phyloP scores from a whole-genome alignment of 306 rosid species.

The Corylus avellana region DNA sequence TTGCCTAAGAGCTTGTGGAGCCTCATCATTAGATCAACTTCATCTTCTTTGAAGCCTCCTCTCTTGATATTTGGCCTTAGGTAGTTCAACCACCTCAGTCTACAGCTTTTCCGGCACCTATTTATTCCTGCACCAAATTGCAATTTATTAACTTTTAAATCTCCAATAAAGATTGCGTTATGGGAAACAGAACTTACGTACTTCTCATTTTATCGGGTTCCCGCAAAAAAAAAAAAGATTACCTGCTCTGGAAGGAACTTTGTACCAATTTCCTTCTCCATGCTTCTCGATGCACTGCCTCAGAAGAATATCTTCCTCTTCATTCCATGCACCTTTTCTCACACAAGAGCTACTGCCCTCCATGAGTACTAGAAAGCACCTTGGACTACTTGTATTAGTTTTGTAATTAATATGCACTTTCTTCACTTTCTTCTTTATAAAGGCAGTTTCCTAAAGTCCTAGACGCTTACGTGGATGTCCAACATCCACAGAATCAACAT shows the following conservation, averaged over 20 bases:
- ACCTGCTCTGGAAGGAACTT: slow-evolving; percentile 17
- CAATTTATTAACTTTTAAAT: not conserved
- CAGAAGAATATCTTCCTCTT: slow-evolving; percentile 19
- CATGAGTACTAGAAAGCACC: not conserved
- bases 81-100: slow-evolving; percentile 58
- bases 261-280: slow-evolving; percentile 26
- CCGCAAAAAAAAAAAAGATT: not conserved
- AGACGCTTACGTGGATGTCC: too few species aligned
- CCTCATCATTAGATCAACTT: slow-evolving; percentile 43
- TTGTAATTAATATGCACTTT: too few species aligned
- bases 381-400: too few species aligned
- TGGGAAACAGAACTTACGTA: not conserved
- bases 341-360: not conserved
- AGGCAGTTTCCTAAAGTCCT: too few species aligned
- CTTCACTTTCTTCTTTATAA: not conserved
- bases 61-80: slow-evolving; percentile 48
- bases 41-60: slow-evolving; percentile 39
- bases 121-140: slow-evolving; percentile 33
- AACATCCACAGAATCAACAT: too few species aligned
- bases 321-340: slow-evolving; percentile 19
- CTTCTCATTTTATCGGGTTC: not conserved
- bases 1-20: slow-evolving; percentile 57
- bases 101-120: slow-evolving; percentile 58
- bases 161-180: not conserved
- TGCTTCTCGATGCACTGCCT: not conserved